A percentile compares a stretch with the other conserved stretches of the same genome.
Conservation (phyloP, 2,329 filamentous ascomycete genomes). For the Trichoderma brevicompactum region DNA sequence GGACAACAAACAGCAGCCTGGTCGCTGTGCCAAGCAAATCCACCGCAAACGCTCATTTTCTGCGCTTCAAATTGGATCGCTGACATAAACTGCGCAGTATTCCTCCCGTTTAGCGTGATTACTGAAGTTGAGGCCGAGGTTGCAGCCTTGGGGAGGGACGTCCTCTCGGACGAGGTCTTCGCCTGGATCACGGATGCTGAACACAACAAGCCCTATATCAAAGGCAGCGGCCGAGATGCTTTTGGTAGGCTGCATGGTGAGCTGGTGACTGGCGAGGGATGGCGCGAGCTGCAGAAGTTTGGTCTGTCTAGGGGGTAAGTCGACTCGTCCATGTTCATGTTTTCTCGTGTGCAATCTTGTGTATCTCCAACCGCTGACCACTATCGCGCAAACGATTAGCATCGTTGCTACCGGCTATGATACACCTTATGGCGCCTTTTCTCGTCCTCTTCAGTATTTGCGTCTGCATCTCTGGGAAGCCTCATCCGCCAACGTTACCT, state of each 20-base stretch:
- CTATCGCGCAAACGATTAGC: conserved; percentile 35
- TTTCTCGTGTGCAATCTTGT: not conserved
- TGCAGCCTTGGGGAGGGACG: conserved; percentile 53
- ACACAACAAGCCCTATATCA: conserved; percentile 64
- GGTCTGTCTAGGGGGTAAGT: conserved; percentile 58
- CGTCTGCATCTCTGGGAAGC: conserved; percentile 61
- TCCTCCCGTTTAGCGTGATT: conserved; percentile 50
- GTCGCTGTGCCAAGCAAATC: not conserved
- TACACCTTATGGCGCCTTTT: conserved; percentile 53
- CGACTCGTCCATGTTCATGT: not conserved
- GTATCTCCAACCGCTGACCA: not conserved
- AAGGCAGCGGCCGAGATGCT: conserved; percentile 59
- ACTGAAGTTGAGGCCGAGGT: conserved; percentile 50
- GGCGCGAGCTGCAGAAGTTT: conserved; percentile 64
- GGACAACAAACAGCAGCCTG: not conserved
- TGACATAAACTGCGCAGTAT: conserved; percentile 45
- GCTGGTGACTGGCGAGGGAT: conserved; percentile 68
- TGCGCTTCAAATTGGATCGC: not conserved
- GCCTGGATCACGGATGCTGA: conserved; percentile 67
- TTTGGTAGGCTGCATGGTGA: conserved; percentile 65
- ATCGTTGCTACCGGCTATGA: conserved; percentile 66
- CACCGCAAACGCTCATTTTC: not conserved
- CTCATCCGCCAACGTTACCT: conserved; percentile 64
- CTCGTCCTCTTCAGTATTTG: conserved; percentile 63
- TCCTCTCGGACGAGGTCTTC: conserved; percentile 60